Evolutionary conservation across 176 grass and related monocot species (phyloP).

Genomic region (Carex myosuroides): DNA sequence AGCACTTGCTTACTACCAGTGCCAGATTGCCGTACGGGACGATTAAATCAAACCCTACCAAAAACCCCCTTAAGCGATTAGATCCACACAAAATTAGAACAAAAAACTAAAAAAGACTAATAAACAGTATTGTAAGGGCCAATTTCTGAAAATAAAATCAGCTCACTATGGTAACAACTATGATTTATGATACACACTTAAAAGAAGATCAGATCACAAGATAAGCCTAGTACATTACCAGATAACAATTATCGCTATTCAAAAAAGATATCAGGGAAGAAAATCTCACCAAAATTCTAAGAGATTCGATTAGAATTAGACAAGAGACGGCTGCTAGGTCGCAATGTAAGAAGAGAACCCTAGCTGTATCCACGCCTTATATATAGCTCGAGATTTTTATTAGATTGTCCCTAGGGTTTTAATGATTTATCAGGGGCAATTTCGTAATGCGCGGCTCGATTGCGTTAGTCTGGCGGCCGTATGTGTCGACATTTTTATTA

Average conservation of each 20-base stretch:
- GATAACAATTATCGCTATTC: neutral
- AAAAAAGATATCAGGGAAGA: neutral
- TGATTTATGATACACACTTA: neutral
- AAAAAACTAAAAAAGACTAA: neutral
- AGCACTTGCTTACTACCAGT: neutral
- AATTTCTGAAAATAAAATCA: neutral
- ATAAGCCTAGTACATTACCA: neutral
- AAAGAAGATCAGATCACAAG: neutral
- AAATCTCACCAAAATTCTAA: neutral
- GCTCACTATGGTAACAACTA: neutral
- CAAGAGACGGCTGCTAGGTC: neutral
- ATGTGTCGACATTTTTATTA: no score
- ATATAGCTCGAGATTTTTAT: neutral
- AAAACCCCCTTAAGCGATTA: neutral
- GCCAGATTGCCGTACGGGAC: neutral
- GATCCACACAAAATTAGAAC: neutral
- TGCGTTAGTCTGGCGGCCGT: slow-evolving; percentile 5
- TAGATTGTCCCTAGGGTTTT: slow-evolving; percentile 25
- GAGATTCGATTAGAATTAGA: neutral
- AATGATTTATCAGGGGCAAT: neutral
- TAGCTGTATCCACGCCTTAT: neutral
- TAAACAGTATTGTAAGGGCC: no score
- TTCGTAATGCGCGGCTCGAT: neutral
- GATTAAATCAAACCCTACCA: neutral
- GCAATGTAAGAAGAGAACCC: slow-evolving; percentile 5